Conservation (phyloP, 495 filamentous ascomycete species). For the Penicillium canariense region DNA sequence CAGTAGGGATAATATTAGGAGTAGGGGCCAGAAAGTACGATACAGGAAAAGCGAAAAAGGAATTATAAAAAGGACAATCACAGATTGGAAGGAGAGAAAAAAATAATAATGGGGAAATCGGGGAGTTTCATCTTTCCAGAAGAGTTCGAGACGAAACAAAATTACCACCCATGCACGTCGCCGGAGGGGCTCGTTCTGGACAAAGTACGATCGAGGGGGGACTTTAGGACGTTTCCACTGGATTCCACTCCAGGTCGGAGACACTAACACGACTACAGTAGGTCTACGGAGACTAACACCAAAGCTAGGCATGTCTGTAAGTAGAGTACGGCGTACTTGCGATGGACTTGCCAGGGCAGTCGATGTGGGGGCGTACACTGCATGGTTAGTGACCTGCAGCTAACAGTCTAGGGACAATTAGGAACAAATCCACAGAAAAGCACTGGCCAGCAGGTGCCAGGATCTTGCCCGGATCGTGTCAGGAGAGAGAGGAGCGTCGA, state of each 20-base stretch:
- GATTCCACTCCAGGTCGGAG: neutral
- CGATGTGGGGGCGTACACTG: neutral
- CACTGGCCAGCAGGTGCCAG: no score
- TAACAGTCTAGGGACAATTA: neutral
- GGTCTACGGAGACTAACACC: neutral
- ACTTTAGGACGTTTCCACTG: neutral
- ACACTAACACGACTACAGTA: neutral
- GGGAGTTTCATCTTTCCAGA: slow-evolving; percentile 25
- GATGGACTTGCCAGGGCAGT: no score
- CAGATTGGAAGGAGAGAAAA: slow-evolving; percentile 12
- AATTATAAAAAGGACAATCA: neutral
- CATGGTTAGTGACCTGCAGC: slow-evolving; percentile 1
- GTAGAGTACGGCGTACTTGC: no score
- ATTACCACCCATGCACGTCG: slow-evolving; percentile 14
- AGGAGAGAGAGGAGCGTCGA: no score
- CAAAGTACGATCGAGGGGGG: slow-evolving; percentile 30
- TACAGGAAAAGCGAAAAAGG: neutral
- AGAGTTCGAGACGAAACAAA: slow-evolving; percentile 18
- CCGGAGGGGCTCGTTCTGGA: slow-evolving; percentile 11
- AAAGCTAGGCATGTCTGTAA: neutral
- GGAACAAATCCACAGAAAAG: no score
- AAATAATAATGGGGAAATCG: slow-evolving; percentile 10
- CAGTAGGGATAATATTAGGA: neutral
- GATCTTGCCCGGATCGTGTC: no score
- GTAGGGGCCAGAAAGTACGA: neutral